Evolutionary conservation across 441 rosid species (phyloP).

Genomic region (Mallotus repandus): DNA sequence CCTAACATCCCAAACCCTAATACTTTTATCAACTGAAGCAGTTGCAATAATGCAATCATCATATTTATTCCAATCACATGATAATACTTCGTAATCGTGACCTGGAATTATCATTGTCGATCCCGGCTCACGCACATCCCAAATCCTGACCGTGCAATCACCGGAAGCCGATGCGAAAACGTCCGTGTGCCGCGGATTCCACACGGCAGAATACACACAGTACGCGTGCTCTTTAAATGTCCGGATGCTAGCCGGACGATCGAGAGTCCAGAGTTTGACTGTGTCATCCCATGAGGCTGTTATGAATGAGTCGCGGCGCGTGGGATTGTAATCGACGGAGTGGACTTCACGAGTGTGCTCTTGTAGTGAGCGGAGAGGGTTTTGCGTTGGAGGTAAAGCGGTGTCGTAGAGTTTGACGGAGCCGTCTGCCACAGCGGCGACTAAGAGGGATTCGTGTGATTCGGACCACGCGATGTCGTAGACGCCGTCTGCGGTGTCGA

Average conservation of each 20-base stretch:
- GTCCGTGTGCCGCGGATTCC: conserved; percentile 89
- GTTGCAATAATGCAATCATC: conserved; percentile 81
- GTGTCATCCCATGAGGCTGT: conserved; percentile 89
- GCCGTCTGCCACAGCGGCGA: conserved; percentile 81
- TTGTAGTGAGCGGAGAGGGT: conserved; percentile 77
- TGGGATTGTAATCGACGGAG: conserved; percentile 75
- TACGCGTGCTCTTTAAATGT: conserved; percentile 88
- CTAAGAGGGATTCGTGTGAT: conserved; percentile 81
- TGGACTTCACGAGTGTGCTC: conserved; percentile 94
- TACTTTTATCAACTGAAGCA: conserved; percentile 69
- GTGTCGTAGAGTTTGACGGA: conserved; percentile 82
- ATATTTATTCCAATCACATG: conserved; percentile 93
- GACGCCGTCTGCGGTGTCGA: conserved; percentile 82
- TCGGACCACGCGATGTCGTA: conserved; percentile 89
- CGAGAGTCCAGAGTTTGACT: conserved; percentile 87
- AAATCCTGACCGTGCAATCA: conserved; percentile 73
- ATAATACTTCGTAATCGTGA: conserved; percentile 70
- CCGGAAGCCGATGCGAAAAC: conserved; percentile 91
- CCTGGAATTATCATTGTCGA: conserved; percentile 89
- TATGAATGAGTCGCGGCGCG: conserved; percentile 89
- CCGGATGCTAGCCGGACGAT: conserved; percentile 76
- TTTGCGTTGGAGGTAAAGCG: conserved; percentile 61
- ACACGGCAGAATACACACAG: conserved; percentile 74
- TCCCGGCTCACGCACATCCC: conserved; percentile 90
- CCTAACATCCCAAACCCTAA: conserved; percentile 85